Base-by-base conservation (phyloP, 495 filamentous ascomycete species). In the Podospora appendiculata region DNA sequence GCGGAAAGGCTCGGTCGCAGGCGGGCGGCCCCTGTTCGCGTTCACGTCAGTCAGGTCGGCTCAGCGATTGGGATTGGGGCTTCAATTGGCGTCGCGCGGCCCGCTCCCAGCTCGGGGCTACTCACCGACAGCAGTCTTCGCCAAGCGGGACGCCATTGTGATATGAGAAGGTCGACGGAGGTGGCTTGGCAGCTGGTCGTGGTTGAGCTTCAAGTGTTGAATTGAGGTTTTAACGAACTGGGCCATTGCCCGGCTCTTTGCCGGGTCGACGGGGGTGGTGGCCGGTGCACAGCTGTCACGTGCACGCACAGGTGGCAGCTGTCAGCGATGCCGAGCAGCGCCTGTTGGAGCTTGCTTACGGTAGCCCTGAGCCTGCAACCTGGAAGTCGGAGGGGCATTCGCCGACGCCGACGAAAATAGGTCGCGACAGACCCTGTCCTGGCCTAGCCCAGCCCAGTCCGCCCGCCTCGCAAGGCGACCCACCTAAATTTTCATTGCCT, bases 71-170 rank as follows among this genome's bases (percentile, higher is more conserved):
- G 17, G 32, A 12, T n/a, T n/a, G n/a, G n/a, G n/a, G 17, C 36
- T 35, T 41, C 62, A 64, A 64, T 66, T 58, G 55, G 57, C 44
- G 35, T 42, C 42, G 14, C 47, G 25, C 25, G 34, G 44, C 51
- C 39, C 34, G 34, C 47, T 8, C 13, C 14, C 25, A 45, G 51
- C 48, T 49, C 25, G 41, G n/a, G 32, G 40, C 39, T 16, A 80
- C 89, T 75, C 83, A 95, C 90, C 88, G 73, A 90, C 73, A 75
- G 89, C 88, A 79, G 80, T 89, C 81, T 86, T 88, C 81, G 86
- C 88, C 73, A 96, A 77, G 78, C 90, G 88, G 70, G 89, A 93
- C 79, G 89, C 90, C 91, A 96, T 96, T 86, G 79, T 84, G 80
- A 70, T 69, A 71, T 71, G 67, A 74, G 71, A 69, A 63, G 72